Base-by-base conservation (phyloP, 257 asterid genomes). In the Gardenia jasminoides region DNA sequence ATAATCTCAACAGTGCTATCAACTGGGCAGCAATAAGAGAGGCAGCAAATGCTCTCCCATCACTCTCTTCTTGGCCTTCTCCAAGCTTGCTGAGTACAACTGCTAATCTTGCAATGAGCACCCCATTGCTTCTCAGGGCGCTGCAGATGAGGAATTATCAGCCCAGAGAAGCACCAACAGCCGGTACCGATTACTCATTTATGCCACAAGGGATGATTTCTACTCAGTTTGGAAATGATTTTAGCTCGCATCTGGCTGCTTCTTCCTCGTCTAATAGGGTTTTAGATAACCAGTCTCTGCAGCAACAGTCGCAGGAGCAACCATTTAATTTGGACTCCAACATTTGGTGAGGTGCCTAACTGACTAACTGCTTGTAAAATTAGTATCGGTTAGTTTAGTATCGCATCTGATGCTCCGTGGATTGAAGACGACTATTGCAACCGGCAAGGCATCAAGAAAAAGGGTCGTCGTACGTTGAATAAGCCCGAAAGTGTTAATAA, bases 121-220 rank as follows among this genome's bases (percentile, higher is more conserved):
- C 72, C 67, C 89, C 95, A 15, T 78, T 89, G 82, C 94, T 93
- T 26, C 87, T 90, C 64, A 88, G 95, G 30, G 96, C 97, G 26
- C 79, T 92, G 74, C 98, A 92, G 70, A 92, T 92, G 68, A 82
- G 96, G 41, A 85, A 44, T 31, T 66, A 75, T 20, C 82, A 72
- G 30, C 88, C 50, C 46, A 39, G 80, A 52, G 76, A 66, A 65
- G 72, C 80, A 6, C 62, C 76, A 61, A 41, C 67, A 8, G 41
- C 17, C 41, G 4, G 41, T 28, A 13, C n/a, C 31, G 70, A 78
- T n/a, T 80, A 86, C 72, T 78, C 88, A 61, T 78, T 86, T 7
- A 54, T 84, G 83, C 83, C 81, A 39, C 87, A 75, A 74, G 73
- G 80, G 68, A 68, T 52, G 31, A 75, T 59, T 67, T 46, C 76